phyloP scores from a whole-genome alignment of 345 rosid genomes.

The Hibiscus tridactylites region DNA sequence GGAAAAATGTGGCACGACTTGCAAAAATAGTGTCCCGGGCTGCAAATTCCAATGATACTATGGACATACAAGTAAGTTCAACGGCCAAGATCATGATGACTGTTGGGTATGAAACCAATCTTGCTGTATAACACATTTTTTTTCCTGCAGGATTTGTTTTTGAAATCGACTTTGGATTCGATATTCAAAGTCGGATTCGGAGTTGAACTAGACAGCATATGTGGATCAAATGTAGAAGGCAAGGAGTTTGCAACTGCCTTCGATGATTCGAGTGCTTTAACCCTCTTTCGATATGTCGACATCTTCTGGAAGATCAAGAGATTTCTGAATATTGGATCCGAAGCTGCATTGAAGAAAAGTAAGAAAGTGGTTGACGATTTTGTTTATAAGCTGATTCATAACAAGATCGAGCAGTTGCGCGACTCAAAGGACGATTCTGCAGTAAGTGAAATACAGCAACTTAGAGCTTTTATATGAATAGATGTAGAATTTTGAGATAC shows the following conservation, averaged over 20 bases:
- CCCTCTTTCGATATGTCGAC: constrained; percentile 44
- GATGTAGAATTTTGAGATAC: background rate
- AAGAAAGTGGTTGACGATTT: constrained; percentile 29
- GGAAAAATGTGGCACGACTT: constrained; percentile 29
- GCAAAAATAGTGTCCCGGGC: constrained; percentile 26
- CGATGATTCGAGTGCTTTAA: constrained; percentile 50
- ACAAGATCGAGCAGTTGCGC: constrained; percentile 36
- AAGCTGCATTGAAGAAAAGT: constrained; percentile 41
- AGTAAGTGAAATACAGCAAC: constrained; percentile 22
- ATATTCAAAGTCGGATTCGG: constrained; percentile 56
- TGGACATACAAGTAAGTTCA: constrained; percentile 36
- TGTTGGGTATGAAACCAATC: background rate
- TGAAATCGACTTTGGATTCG: constrained; percentile 60
- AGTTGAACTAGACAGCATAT: constrained; percentile 44
- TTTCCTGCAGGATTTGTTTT: constrained; percentile 39
- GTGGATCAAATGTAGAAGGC: constrained; percentile 43
- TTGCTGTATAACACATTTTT: background rate
- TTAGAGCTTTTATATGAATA: background rate
- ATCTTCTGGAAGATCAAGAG: constrained; percentile 31
- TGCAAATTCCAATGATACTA: constrained; percentile 12
- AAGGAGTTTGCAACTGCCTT: constrained; percentile 34
- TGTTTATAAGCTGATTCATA: constrained; percentile 42
- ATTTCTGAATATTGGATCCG: constrained; percentile 43
- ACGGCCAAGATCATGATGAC: background rate
- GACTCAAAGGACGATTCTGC: constrained; percentile 20